phyloP scores from a whole-genome alignment of 176 grass and related monocot species.

The Juncus effusus region DNA sequence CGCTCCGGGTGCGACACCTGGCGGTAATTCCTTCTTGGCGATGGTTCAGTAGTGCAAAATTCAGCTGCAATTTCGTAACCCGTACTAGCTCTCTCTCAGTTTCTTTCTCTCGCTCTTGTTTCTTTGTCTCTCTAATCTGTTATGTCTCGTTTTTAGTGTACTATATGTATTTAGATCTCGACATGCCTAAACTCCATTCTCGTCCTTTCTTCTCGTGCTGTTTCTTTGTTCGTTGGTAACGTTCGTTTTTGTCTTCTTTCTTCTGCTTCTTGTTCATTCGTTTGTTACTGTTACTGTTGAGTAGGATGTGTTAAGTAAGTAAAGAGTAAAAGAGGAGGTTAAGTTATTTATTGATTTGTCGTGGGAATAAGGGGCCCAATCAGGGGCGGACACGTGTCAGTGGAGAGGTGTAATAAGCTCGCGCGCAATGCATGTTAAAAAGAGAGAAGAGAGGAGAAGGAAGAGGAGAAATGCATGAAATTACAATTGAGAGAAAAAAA shows the following conservation, averaged over 20 bases:
- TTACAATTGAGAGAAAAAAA: constrained; percentile 16
- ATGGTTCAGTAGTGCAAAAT: constrained; percentile 74
- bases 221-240: constrained; percentile 26
- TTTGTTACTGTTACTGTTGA: constrained; percentile 34
- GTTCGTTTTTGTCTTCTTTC: constrained; percentile 33
- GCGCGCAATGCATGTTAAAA: constrained; percentile 30
- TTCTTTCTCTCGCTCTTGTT: not conserved
- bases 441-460: constrained; percentile 16
- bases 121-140: not conserved
- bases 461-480: constrained; percentile 3
- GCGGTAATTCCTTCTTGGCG: constrained; percentile 80
- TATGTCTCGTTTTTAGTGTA: constrained; percentile 15
- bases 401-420: constrained; percentile 46
- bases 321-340: constrained; percentile 19
- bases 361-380: constrained; percentile 63
- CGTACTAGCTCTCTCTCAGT: constrained; percentile 26
- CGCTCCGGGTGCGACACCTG: constrained; percentile 39
- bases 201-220: constrained; percentile 25
- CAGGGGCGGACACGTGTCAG: constrained; percentile 38
- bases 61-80: constrained; percentile 23
- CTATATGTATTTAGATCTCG: constrained; percentile 63
- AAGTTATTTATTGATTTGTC: constrained; percentile 95
- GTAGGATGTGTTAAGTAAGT: constrained; percentile 29
- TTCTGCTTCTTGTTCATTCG: constrained; percentile 44
- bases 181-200: constrained; percentile 38